Evolutionary conservation across 805 yeast species (phyloP).

Genomic region (Teunomyces pallodes): DNA sequence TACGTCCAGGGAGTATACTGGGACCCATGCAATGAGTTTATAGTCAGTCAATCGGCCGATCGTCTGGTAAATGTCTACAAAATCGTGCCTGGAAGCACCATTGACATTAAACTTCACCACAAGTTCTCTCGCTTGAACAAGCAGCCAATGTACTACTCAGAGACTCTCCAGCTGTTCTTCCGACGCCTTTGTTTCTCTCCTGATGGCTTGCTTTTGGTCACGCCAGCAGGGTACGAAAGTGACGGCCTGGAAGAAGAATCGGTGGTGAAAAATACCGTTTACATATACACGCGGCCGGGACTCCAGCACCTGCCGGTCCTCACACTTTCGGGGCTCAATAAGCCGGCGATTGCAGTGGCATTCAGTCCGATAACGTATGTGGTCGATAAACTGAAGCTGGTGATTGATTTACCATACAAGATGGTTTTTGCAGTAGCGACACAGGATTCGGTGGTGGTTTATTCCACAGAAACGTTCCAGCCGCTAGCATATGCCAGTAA

Average conservation of each 20-base stretch:
- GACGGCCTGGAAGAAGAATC: background rate
- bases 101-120: constrained; percentile 6
- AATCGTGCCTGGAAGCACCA: background rate
- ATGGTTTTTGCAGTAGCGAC: constrained; percentile 93
- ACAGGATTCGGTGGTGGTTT: constrained; percentile 75
- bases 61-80: constrained; percentile 70
- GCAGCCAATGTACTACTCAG: constrained; percentile 65
- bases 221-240: constrained; percentile 37
- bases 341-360: constrained; percentile 79
- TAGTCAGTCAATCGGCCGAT: constrained; percentile 91
- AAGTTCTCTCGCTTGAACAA: constrained; percentile 13
- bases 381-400: constrained; percentile 16
- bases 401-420: constrained; percentile 64
- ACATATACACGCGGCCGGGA: constrained; percentile 71
- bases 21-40: constrained; percentile 80
- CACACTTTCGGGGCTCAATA: constrained; percentile 72
- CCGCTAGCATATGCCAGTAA: constrained; percentile 77
- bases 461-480: constrained; percentile 67
- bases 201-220: constrained; percentile 76
- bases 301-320: constrained; percentile 70
- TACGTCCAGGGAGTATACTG: constrained; percentile 95
- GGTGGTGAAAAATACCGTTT: constrained; percentile 60
- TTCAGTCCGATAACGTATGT: constrained; percentile 70
- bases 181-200: constrained; percentile 84
- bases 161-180: constrained; percentile 86